phyloP scores from a whole-genome alignment of 2,329 filamentous ascomycete genomes.

The Penicillium fuscoglaucum region DNA sequence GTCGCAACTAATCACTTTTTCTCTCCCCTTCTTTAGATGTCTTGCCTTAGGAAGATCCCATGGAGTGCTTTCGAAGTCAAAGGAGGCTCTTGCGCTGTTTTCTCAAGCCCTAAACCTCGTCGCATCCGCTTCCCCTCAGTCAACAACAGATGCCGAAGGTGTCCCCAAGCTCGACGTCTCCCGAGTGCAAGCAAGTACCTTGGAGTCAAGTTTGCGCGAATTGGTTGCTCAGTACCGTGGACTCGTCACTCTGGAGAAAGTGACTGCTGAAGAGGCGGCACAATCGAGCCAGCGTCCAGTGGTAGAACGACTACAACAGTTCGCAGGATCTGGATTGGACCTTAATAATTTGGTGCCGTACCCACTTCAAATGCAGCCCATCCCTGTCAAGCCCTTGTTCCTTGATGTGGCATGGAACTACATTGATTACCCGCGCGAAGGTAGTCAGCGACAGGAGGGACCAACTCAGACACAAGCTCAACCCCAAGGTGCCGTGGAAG shows the following conservation, averaged over 20 bases:
- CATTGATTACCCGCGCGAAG: conserved; percentile 78
- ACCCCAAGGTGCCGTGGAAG: conserved; percentile 10
- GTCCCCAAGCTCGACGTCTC: conserved; percentile 71
- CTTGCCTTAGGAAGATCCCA: conserved; percentile 85
- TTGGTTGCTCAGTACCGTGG: conserved; percentile 80
- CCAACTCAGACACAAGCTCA: conserved; percentile 22
- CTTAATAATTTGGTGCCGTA: conserved; percentile 80
- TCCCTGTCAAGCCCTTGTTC: conserved; percentile 94
- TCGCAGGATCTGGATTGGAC: conserved; percentile 69
- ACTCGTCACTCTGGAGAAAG: conserved; percentile 75
- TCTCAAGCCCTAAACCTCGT: conserved; percentile 68
- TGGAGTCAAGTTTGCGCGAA: conserved; percentile 64
- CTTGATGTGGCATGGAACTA: conserved; percentile 98
- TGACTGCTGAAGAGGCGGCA: conserved; percentile 53
- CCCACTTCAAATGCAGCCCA: conserved; percentile 76
- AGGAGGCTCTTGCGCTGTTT: conserved; percentile 83
- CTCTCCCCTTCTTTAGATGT: conserved; percentile 53
- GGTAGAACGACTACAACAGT: conserved; percentile 73
- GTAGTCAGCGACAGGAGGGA: conserved; percentile 25
- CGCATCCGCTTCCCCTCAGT: conserved; percentile 49
- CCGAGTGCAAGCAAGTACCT: conserved; percentile 55
- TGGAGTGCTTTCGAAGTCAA: conserved; percentile 67
- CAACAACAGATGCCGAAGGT: conserved; percentile 42
- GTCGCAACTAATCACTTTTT: conserved; percentile 17
- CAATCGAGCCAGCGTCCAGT: conserved; percentile 58